Percentiles rank a stretch among this genome's conserved stretches.
phyloP scores from a whole-genome alignment of 495 filamentous ascomycete genomes.

The Cladorrhinum samala region DNA sequence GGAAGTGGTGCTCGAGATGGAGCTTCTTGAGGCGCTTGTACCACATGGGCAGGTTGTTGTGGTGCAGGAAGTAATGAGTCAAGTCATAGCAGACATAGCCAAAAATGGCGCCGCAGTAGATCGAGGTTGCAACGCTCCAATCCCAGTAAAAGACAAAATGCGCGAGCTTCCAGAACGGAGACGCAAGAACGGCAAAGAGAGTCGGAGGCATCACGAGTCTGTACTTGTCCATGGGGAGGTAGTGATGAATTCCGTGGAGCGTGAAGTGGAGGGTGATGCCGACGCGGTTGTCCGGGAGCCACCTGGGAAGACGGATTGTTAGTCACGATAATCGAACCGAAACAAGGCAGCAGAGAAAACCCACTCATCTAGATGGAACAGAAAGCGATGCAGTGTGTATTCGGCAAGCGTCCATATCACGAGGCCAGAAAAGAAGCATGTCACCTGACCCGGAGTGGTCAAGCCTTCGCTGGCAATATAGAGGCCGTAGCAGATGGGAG shows the following conservation, averaged over 20 bases:
- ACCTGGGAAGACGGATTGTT: conserved; percentile 43
- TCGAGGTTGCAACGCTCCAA: conserved; percentile 70
- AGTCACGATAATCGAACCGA: conserved; percentile 6
- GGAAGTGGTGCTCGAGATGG: conserved; percentile 93
- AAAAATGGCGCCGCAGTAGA: conserved; percentile 86
- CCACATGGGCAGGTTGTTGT: conserved; percentile 82
- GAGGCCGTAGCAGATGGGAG: conserved; percentile 69
- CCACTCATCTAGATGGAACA: conserved; percentile 92
- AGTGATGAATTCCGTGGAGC: conserved; percentile 96
- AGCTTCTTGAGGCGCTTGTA: conserved; percentile 92
- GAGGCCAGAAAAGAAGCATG: conserved; percentile 60
- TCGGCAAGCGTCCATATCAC: conserved; percentile 85
- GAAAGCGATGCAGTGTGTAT: conserved; percentile 80
- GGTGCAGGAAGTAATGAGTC: conserved; percentile 99
- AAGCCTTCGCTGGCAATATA: conserved; percentile 56
- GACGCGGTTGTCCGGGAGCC: conserved; percentile 87
- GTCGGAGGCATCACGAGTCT: conserved; percentile 96
- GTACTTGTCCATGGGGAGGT: conserved; percentile 95
- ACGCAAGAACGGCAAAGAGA: conserved; percentile 76
- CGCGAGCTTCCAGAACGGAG: conserved; percentile 90
- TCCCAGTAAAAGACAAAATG: conserved; percentile 78
- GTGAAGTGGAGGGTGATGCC: conserved; percentile 85
- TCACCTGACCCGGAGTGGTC: conserved; percentile 33
- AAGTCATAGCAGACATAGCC: conserved; percentile 95
- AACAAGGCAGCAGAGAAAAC: conserved; percentile 21